Base-by-base conservation (phyloP, 139 green algal genomes). In the Volvox africanus region DNA sequence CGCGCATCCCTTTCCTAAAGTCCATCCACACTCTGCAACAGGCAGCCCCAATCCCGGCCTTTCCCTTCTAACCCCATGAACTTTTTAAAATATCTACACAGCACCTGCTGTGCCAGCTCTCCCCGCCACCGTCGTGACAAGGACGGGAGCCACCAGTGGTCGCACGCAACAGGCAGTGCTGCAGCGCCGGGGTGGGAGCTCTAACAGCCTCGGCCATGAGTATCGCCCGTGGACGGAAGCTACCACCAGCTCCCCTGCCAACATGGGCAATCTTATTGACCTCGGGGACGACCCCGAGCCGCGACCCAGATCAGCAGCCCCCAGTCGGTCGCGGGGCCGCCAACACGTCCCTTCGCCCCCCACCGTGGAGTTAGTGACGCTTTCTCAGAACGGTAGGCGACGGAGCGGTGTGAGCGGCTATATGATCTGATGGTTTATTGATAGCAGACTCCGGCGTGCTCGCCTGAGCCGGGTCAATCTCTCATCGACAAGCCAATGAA, bases 151-250 rank as follows among this genome's bases (percentile, higher is more conserved):
- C 16, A 14, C 55, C 11, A 22, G 50, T 20, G 69, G 80, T 44
- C 80, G 80, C 80, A 73, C 80, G 26, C 80, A 86, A 44, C 80
- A 86, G 80, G 80, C 20, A n/a, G 80, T 86, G 18, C 80, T 73
- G 55, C 80, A 73, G 55, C 80, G 80, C 20, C 35, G 28, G 55
- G 80, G 80, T 17, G 78, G 78, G 37, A 12, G 78, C 44, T 55
- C 44, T 55, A 55, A 55, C 36, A 13, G 78, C 26, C 22, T 35
- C 26, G 14, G 26, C 71, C 26, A 1, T n/a, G 71, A 73, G 11
- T 73, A 11, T 73, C 65, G 71, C 71, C 22, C 67, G 24, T 75
- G 22, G 24, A 28, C 67, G 67, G 67, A 32, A 79, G 71, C 71
- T 79, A 20, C 71, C 71, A 30, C 71, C 71, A 79, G 71, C 71